A percentile compares a stretch with the other conserved stretches of the same genome.
Evolutionary conservation across 345 rosid genomes (phyloP).

Genomic region (Pelargonium nanum): DNA sequence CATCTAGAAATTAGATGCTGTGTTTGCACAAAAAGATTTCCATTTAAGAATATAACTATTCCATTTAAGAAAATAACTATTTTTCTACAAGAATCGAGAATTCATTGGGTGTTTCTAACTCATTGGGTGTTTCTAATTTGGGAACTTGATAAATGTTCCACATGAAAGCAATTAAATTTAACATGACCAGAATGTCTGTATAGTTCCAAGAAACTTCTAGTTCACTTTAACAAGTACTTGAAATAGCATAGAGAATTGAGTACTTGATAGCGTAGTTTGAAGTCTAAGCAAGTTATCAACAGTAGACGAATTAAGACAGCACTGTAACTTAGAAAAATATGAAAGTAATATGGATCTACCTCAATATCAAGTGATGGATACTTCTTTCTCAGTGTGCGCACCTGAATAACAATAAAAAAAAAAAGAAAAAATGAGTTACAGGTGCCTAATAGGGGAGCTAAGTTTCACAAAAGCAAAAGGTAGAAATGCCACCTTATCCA

Average conservation of each 20-base stretch:
- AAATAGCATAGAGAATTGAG: too few relatives aligned
- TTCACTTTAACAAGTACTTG: neutral
- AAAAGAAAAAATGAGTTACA: neutral
- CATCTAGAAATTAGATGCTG: too few relatives aligned
- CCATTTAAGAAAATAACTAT: neutral
- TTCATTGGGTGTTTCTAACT: too few relatives aligned
- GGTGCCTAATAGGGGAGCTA: neutral
- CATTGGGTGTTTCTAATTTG: too few relatives aligned
- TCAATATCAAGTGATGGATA: constrained; percentile 80
- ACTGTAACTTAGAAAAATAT: neutral
- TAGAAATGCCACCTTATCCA: constrained; percentile 57
- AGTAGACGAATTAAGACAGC: too few relatives aligned
- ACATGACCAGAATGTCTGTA: neutral
- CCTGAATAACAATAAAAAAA: constrained; percentile 26
- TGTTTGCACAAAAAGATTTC: too few relatives aligned
- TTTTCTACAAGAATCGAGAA: neutral
- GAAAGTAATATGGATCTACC: constrained; percentile 22
- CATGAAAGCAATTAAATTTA: neutral
- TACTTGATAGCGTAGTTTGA: too few relatives aligned
- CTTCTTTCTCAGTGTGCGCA: constrained; percentile 45
- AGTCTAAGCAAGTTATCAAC: neutral
- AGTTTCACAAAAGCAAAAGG: neutral
- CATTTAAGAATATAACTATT: too few relatives aligned
- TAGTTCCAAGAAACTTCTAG: neutral
- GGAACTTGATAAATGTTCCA: neutral